Evolutionary conservation across 176 grass and related monocot species (phyloP), one percentile per base, ranked within the genome.

Genomic region (Panicum miliaceum): DNA sequence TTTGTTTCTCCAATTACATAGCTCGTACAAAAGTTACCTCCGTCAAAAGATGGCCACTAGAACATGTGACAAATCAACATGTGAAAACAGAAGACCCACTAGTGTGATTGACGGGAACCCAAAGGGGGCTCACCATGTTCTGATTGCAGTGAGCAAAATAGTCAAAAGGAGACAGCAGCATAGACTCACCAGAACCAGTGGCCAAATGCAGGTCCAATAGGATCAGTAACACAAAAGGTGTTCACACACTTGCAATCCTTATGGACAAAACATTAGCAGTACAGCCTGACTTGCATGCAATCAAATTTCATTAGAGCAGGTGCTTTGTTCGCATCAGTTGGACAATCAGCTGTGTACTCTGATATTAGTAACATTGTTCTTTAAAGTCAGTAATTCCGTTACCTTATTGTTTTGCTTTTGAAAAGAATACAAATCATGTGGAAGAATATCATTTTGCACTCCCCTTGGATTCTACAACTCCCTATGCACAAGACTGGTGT

Each of bases 341-440:
- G 73, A 48, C 46, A 48, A 48, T 48, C 29, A 7, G 1, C 40
- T 41, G 40, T 73, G 14, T 12, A 75, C 40, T 80, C 9, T 18
- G 27, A 16, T 23, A 32, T 20, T 34, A 75, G 12, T 45, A 73
- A 66, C 20, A 73, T 37, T 74, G 12, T 22, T 73, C 18, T 22
- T 22, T 9, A 3, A 73, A 48, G 73, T 79, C 37, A 56, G 43
- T 80, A 36, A 1, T 81, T 4, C 20, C 4, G 60, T 0, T 58
- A 2, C 22, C 54, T 12, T 42, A 78, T 41, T 48, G 9, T 50
- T 61, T 50, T 12, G 18, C 16, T 52, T 41, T 9, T 23, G 40
- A 57, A 63, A 45, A 84, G 51, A 67, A 71, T 71, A 80, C 50
- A 12, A 61, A 79, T 26, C 8, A 12, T 68, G n/a, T 41, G 46